Evolutionary conservation across 257 asterid species (phyloP).

Genomic region (Lavandula angustifolia): DNA sequence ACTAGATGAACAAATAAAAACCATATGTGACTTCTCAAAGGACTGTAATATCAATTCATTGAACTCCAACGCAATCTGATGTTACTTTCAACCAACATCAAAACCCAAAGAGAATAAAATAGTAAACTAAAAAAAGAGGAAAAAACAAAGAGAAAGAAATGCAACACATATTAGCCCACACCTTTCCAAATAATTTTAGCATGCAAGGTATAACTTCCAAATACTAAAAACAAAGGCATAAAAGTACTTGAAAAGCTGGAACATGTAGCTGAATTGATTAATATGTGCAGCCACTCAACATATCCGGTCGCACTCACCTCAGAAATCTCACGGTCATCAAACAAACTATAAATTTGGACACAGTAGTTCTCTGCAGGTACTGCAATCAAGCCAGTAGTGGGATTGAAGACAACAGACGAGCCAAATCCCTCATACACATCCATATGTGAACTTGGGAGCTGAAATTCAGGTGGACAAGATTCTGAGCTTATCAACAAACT

Average conservation of each 20-base stretch:
- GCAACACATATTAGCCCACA: conserved; percentile 9
- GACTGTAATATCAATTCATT: conserved; percentile 1
- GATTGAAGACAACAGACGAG: conserved; percentile 53
- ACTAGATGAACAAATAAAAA: conserved; percentile 17
- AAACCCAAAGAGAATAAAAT: background rate
- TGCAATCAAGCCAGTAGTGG: conserved; percentile 64
- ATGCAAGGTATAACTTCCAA: conserved; percentile 9
- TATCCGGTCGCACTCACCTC: conserved; percentile 57
- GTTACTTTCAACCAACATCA: conserved; percentile 12
- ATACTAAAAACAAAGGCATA: conserved; percentile 7
- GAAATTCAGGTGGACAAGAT: conserved; percentile 34
- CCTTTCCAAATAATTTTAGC: background rate
- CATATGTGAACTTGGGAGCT: conserved; percentile 64
- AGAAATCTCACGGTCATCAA: conserved; percentile 83
- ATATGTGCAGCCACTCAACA: conserved; percentile 17
- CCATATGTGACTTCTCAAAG: background rate
- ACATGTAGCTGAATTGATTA: conserved; percentile 19
- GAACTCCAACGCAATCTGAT: background rate
- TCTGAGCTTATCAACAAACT: conserved; percentile 22
- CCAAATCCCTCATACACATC: conserved; percentile 51
- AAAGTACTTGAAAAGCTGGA: background rate
- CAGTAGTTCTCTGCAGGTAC: conserved; percentile 81
- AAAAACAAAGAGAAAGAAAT: background rate
- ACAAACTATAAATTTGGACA: conserved; percentile 75
- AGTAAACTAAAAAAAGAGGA: background rate